Base-by-base conservation (phyloP, 495 filamentous ascomycete species). In the Aspergillus sclerotiicarbonarius region DNA sequence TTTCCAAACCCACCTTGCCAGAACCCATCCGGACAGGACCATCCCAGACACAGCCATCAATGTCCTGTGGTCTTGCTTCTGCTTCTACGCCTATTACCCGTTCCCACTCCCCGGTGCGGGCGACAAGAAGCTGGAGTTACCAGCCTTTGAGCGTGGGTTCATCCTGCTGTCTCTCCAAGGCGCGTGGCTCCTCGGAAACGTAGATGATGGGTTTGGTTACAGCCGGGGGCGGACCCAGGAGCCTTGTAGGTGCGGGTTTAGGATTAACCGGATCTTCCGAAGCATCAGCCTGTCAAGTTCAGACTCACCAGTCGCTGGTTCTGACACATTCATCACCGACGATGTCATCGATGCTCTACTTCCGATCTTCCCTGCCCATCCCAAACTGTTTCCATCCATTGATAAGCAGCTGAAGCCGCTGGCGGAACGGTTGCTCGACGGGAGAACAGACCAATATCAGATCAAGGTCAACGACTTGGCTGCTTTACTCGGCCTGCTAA, bases 1-100 rank as follows among this genome's bases (percentile, higher is more conserved):
- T 32, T 32, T 50, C 47, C 47, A 50, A 50, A 25, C 0, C 47
- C 47, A 50, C 16, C 47, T 50, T 16, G 25, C 6, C 47, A 32
- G 13, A 32, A 32, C 29, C 25, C 47, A 50, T 32, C 47, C 47
- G 25, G 29, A 31, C 13, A 32, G 25, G 13, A 50, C 12, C 29
- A 32, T 50, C 15, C 29, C 47, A 7, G 25, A 50, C 25, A 32
- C 25, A 4, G 29, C 47, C 6, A 50, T 50, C 25, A 10, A 31
- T 25, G 25, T 50, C 47, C 47, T 50, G 13, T 50, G 47, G 47
- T 32, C 47, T 25, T 50, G 47, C 13, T 32, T 50, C 13, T 50
- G 47, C 25, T 32, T 31, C 47, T 50, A 32, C 47, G 47, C 47
- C 47, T 50, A 33, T 13, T 25, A 50, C 16, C 47, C 47, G 4